These are phyloP conservation scores for Blastobotrys muscicola DNA, from an alignment of 805 yeast genomes.

Conservation along the genomic window DNA sequence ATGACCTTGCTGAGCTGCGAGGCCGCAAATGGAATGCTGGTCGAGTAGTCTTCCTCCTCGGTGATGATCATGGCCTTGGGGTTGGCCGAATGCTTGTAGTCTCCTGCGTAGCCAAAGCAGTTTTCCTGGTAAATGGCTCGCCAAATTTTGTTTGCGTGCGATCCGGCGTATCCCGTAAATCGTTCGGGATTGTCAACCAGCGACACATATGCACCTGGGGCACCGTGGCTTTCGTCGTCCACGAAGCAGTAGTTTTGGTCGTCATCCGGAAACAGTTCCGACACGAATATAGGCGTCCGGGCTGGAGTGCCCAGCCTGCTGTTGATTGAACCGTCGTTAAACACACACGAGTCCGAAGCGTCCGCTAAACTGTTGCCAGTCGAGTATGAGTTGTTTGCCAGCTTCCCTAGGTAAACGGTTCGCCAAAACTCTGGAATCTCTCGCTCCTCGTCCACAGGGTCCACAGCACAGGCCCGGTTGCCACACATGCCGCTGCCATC, in stretches of 20 bases:
- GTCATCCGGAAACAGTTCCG: constrained; percentile 17
- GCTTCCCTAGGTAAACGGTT: constrained; percentile 57
- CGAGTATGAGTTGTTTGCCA: constrained; percentile 31
- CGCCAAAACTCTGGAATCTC: constrained; percentile 65
- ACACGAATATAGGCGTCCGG: no score
- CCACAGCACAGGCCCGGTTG: constrained; percentile 83
- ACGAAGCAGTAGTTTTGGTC: constrained; percentile 34
- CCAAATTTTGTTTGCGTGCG: constrained; percentile 90
- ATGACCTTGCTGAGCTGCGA: constrained; percentile 15
- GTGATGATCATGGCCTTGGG: no score
- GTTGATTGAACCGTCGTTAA: constrained; percentile 19
- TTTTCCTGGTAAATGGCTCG: constrained; percentile 83
- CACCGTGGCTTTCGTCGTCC: constrained; percentile 30
- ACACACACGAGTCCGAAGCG: constrained; percentile 7
- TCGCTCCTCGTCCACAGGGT: constrained; percentile 64
- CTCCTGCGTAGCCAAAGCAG: constrained; percentile 52
- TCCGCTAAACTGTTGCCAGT: constrained; percentile 8
- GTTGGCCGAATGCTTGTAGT: constrained; percentile 6
- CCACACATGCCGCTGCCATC: constrained; percentile 74
- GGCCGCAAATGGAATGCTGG: constrained; percentile 7
- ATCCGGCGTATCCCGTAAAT: constrained; percentile 93
- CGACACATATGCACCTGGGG: constrained; percentile 62
- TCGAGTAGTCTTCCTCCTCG: background rate
- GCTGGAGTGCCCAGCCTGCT: background rate
- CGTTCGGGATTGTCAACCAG: constrained; percentile 86